Conservation (phyloP, 2,329 filamentous ascomycete species). For the Trichoderma lentiforme region DNA sequence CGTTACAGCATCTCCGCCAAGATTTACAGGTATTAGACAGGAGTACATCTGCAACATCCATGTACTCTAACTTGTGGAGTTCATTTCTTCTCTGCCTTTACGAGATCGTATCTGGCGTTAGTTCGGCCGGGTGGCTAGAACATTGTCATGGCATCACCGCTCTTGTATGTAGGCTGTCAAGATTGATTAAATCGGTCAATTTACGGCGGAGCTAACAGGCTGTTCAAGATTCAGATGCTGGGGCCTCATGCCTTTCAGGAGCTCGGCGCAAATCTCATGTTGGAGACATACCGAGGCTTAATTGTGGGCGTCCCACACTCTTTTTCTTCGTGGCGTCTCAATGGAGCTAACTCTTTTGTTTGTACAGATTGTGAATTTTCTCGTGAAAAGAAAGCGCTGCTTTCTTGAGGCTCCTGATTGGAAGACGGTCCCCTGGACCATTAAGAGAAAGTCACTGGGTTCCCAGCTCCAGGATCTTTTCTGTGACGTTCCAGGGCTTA, state of each 20-base stretch:
- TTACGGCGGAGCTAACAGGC: neutral
- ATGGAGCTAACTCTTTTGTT: neutral
- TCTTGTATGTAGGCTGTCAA: neutral
- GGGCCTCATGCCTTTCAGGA: neutral
- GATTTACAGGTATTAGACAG: neutral
- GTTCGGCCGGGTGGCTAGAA: neutral
- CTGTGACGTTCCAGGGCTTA: neutral
- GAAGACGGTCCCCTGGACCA: neutral
- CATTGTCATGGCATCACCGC: neutral
- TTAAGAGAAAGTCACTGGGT: neutral
- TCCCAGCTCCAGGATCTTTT: neutral
- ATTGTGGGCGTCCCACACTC: neutral
- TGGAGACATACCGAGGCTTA: neutral
- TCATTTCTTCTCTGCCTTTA: conserved; percentile 3
- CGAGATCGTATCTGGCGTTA: neutral
- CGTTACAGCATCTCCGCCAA: neutral
- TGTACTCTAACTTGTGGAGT: conserved; percentile 1
- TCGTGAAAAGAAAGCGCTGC: neutral
- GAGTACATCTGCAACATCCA: neutral
- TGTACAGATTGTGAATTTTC: neutral
- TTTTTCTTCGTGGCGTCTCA: neutral
- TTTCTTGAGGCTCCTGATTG: neutral
- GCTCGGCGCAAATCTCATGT: neutral
- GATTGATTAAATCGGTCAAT: neutral
- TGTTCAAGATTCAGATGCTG: neutral